Percentiles rank a stretch among this genome's conserved stretches.
phyloP scores from a whole-genome alignment of 164 flowering plant species.

The Vitis rupestris region DNA sequence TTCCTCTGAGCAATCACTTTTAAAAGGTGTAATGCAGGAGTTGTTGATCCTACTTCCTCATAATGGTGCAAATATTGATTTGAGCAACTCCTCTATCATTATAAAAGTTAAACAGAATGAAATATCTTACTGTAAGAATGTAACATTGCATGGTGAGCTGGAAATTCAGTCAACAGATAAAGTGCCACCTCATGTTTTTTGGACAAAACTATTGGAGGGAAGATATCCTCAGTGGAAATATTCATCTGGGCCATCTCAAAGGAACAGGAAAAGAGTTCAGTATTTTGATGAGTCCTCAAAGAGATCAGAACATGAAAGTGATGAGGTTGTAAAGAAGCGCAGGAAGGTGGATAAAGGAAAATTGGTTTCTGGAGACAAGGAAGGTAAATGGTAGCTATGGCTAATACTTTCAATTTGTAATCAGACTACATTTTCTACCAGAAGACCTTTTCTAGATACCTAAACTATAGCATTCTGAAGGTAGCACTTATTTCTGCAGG shows the following conservation, averaged over 20 bases:
- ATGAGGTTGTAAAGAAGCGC: slow-evolving; percentile 51
- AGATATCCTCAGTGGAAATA: slow-evolving; percentile 67
- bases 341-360: slow-evolving; percentile 44
- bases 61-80: slow-evolving; percentile 15
- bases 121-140: slow-evolving; percentile 29
- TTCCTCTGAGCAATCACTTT: slow-evolving; percentile 27
- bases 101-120: slow-evolving; percentile 44
- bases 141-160: slow-evolving; percentile 53
- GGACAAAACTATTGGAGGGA: slow-evolving; percentile 66
- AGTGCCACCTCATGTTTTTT: slow-evolving; percentile 55
- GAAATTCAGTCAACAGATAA: slow-evolving; percentile 32
- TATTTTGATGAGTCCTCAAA: slow-evolving; percentile 25
- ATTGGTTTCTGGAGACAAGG: slow-evolving; percentile 22
- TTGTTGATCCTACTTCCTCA: slow-evolving; percentile 32
- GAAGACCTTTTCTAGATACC: background rate
- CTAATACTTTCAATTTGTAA: background rate
- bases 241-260: slow-evolving; percentile 36
- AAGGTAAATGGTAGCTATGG: slow-evolving; percentile 26
- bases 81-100: slow-evolving; percentile 27
- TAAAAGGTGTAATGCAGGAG: slow-evolving; percentile 49
- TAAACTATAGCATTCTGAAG: background rate
- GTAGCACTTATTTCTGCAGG: slow-evolving; percentile 20
- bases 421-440: background rate
- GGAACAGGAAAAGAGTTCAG: slow-evolving; percentile 65
- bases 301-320: slow-evolving; percentile 28